Evolutionary conservation across 306 rosid genomes (phyloP).

Genomic region (Pueraria montana): DNA sequence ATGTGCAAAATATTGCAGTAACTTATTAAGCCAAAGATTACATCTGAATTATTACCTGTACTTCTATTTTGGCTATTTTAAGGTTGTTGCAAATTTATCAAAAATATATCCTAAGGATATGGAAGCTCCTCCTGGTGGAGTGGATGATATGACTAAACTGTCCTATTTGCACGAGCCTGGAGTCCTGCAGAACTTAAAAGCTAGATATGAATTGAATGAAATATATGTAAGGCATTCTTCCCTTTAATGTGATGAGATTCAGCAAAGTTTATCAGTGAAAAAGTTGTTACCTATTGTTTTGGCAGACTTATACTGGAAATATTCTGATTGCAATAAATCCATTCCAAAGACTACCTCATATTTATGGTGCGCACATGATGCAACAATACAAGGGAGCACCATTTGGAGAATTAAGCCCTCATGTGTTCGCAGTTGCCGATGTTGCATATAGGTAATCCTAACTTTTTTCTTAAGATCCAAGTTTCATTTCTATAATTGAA

Average conservation of each 20-base stretch:
- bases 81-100: conserved; percentile 77
- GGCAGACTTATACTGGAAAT: conserved; percentile 97
- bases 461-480: conserved; percentile 39
- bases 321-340: conserved; percentile 99
- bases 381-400: conserved; percentile 98
- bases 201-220: conserved; percentile 94
- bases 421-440: conserved; percentile 98
- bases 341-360: conserved; percentile 95
- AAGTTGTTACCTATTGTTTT: conserved; percentile 38
- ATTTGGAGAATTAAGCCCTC: conserved; percentile 95
- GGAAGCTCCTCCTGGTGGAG: conserved; percentile 97
- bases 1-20: conserved; percentile 34
- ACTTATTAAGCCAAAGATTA: conserved; percentile 43
- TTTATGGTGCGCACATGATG: conserved; percentile 97
- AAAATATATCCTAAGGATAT: conserved; percentile 81
- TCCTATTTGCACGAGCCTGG: conserved; percentile 99
- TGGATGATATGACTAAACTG: conserved; percentile 99
- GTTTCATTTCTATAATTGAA: conserved; percentile 38
- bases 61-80: conserved; percentile 49
- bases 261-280: conserved; percentile 28
- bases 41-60: conserved; percentile 37
- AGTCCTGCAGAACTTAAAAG: conserved; percentile 87
- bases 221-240: conserved; percentile 73
- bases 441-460: conserved; percentile 87
- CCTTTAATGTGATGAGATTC: conserved; percentile 41